Conservation (phyloP, 2,329 filamentous ascomycete species). For the Xylariales sp. region DNA sequence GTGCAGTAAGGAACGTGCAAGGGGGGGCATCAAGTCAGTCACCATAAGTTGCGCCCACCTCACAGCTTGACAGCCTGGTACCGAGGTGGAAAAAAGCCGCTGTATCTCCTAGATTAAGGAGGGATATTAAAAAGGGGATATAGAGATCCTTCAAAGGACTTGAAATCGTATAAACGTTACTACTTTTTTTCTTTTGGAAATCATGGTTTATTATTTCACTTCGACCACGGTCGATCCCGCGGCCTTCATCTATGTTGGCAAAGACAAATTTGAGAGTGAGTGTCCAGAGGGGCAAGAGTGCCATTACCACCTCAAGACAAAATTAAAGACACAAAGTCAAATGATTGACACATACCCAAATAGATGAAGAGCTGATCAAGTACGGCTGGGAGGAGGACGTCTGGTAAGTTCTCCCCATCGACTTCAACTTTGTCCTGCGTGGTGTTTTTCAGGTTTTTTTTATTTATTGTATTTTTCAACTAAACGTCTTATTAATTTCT, state of each 20-base stretch:
- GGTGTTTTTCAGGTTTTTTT: constrained; percentile 22
- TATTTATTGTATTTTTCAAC: constrained; percentile 4
- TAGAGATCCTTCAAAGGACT: too few relatives aligned
- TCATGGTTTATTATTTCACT: constrained; percentile 95
- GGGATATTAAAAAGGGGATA: too few relatives aligned
- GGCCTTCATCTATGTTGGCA: constrained; percentile 92
- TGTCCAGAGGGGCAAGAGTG: neutral
- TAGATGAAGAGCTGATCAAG: constrained; percentile 95
- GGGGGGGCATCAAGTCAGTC: too few relatives aligned
- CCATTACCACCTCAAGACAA: too few relatives aligned
- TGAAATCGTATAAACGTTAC: too few relatives aligned
- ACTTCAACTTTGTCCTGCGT: constrained; percentile 8
- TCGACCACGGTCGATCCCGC: constrained; percentile 78
- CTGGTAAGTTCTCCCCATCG: constrained; percentile 55
- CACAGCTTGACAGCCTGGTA: too few relatives aligned
- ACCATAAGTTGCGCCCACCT: too few relatives aligned
- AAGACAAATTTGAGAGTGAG: constrained; percentile 98
- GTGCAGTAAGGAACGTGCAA: too few relatives aligned
- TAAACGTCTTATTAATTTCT: constrained; percentile 1
- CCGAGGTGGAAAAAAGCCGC: too few relatives aligned
- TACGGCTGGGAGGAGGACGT: constrained; percentile 94
- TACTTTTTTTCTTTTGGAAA: too few relatives aligned
- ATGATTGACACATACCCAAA: neutral
- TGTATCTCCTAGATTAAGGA: too few relatives aligned
- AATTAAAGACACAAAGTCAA: neutral